phyloP scores from a whole-genome alignment of 441 rosid genomes.

The Aleurites moluccanus region DNA sequence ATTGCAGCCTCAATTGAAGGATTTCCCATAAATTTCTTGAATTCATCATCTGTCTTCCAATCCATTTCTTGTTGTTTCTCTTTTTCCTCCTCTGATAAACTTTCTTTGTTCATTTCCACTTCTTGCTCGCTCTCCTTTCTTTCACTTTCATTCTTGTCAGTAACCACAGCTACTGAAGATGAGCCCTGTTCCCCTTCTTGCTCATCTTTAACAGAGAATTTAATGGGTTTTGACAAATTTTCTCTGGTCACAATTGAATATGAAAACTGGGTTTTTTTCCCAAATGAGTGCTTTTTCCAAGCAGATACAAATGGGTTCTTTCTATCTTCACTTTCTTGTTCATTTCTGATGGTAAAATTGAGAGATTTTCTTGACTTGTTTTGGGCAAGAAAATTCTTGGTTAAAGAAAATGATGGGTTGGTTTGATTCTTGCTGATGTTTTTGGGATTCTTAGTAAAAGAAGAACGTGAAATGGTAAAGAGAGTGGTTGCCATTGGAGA shows the following conservation, averaged over 20 bases:
- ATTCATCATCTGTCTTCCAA: conserved; percentile 90
- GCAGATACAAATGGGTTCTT: background rate
- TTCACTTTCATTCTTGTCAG: conserved; percentile 34
- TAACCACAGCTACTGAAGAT: conserved; percentile 43
- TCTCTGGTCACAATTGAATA: conserved; percentile 19
- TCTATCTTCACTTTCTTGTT: conserved; percentile 5
- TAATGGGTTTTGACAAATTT: conserved; percentile 24
- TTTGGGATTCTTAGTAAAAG: conserved; percentile 25
- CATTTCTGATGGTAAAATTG: conserved; percentile 16
- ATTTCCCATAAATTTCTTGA: conserved; percentile 91
- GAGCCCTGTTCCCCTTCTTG: conserved; percentile 40
- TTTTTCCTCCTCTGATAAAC: conserved; percentile 32
- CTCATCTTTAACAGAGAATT: conserved; percentile 46
- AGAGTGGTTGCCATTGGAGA: conserved; percentile 56
- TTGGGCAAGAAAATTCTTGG: background rate
- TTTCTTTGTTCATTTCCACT: conserved; percentile 24
- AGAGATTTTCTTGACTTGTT: conserved; percentile 14
- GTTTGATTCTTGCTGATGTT: conserved; percentile 13
- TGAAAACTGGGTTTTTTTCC: conserved; percentile 24
- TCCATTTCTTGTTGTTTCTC: conserved; percentile 73
- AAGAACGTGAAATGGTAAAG: conserved; percentile 32
- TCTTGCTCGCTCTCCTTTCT: conserved; percentile 22
- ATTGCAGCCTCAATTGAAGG: conserved; percentile 94
- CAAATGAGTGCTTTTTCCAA: conserved; percentile 20
- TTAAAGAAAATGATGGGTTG: background rate